These are phyloP conservation scores for Rhizopogon sp. DNA, from an alignment of 768 basidiomycete genomes.

Conservation along the genomic window DNA sequence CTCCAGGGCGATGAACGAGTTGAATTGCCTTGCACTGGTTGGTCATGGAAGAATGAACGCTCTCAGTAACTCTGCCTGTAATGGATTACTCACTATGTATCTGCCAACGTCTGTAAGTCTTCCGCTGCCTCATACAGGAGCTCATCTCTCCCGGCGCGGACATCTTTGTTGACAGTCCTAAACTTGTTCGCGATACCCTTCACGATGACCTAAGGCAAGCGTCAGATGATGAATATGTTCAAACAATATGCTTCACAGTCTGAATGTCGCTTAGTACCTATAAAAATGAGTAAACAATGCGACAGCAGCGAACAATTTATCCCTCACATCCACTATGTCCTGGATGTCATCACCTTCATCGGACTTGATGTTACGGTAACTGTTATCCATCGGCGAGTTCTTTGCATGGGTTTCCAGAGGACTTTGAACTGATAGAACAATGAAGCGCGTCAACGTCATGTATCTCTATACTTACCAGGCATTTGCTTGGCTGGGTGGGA, in stretches of 20 bases:
- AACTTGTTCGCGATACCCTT: constrained; percentile 44
- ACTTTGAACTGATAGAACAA: not conserved
- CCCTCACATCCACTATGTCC: constrained; percentile 40
- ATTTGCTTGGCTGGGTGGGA: not conserved
- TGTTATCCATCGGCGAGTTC: not conserved
- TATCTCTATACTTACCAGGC: not conserved
- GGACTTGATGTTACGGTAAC: not conserved
- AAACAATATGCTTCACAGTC: constrained; percentile 25
- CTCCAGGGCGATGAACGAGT: constrained; percentile 50
- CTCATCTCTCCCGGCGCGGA: constrained; percentile 37
- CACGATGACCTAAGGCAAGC: constrained; percentile 38
- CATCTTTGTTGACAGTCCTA: constrained; percentile 39
- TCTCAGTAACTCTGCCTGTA: not conserved
- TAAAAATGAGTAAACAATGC: not conserved
- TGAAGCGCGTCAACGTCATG: not conserved
- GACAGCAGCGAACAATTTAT: not conserved
- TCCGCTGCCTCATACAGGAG: constrained; percentile 43
- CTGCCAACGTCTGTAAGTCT: constrained; percentile 39
- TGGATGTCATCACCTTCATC: constrained; percentile 15
- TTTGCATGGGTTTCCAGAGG: not conserved
- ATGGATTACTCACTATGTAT: constrained; percentile 17
- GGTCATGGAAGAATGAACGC: not conserved
- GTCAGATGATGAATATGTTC: constrained; percentile 11
- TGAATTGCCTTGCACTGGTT: constrained; percentile 45
- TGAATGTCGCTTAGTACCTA: constrained; percentile 51